Evolutionary conservation across 805 yeast genomes (phyloP).

Genomic region (Brettanomyces custersianus): DNA sequence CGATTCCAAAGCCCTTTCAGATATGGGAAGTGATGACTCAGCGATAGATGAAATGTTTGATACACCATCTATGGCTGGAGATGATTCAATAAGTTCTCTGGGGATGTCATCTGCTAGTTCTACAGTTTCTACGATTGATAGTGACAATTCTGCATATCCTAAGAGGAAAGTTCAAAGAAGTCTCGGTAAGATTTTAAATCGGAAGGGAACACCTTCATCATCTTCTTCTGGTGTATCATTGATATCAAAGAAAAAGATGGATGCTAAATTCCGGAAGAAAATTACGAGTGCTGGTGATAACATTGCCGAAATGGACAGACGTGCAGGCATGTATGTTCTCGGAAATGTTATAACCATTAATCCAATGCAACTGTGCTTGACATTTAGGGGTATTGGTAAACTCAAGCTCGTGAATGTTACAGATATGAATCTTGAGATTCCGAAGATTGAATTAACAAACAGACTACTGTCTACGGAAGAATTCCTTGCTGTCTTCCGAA

Average conservation of each 20-base stretch:
- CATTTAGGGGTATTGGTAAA: conserved; percentile 72
- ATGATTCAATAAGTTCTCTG: not conserved
- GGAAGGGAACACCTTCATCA: not conserved
- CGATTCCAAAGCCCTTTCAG: not conserved
- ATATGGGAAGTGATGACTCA: conserved; percentile 5
- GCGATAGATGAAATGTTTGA: conserved; percentile 2
- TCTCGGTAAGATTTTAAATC: not conserved
- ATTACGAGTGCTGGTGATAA: conserved; percentile 23
- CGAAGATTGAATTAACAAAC: conserved; percentile 49
- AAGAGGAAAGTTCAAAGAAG: not conserved
- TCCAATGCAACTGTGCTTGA: conserved; percentile 40
- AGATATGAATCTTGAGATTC: conserved; percentile 56
- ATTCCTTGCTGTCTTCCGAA: conserved; percentile 50
- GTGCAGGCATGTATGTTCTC: conserved; percentile 35
- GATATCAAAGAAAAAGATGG: not conserved
- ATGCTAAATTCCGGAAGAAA: not conserved
- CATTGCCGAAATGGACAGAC: conserved; percentile 30
- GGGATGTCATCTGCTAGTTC: not conserved
- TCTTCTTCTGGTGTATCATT: not conserved
- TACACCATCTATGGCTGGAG: not conserved
- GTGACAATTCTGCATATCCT: not conserved
- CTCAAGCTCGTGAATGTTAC: conserved; percentile 68
- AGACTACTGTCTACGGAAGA: conserved; percentile 71
- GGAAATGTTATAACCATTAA: conserved; percentile 24
- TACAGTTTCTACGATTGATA: not conserved